A percentile compares a stretch with the other conserved stretches of the same genome.
Evolutionary conservation across 1,284 basidiomycete genomes (phyloP).

Genomic region (Cryptococcus sp.): DNA sequence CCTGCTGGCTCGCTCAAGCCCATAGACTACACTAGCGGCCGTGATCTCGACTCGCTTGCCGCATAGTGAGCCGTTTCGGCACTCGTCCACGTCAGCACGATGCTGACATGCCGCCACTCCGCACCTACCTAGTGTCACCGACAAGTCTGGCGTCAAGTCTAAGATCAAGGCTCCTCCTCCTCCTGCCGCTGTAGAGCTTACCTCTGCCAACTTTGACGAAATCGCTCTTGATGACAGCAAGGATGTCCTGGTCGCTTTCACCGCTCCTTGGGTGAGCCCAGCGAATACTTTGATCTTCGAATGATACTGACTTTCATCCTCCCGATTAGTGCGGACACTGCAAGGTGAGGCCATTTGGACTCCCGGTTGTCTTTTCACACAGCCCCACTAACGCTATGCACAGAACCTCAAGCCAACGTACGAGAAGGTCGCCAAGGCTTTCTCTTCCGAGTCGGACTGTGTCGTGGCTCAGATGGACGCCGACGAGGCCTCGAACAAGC

Average conservation of each 20-base stretch:
- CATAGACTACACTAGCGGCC: conserved; percentile 72
- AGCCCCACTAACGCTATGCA: not conserved
- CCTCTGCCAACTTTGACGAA: conserved; percentile 71
- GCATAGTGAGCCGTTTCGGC: conserved; percentile 63
- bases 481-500: conserved; percentile 77
- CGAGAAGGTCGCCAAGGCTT: conserved; percentile 78
- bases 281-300: not conserved
- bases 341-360: conserved; percentile 27
- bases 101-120: not conserved
- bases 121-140: conserved; percentile 61
- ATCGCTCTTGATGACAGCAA: conserved; percentile 73
- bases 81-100: not conserved
- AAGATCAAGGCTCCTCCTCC: conserved; percentile 82
- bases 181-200: conserved; percentile 69
- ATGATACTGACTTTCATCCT: not conserved
- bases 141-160: conserved; percentile 77
- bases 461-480: conserved; percentile 89
- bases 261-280: conserved; percentile 60
- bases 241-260: conserved; percentile 88
- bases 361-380: not conserved
- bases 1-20: conserved; percentile 63
- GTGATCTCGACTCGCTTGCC: conserved; percentile 76
- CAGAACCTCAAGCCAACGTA: conserved; percentile 82
- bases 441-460: conserved; percentile 75
- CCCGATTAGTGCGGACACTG: conserved; percentile 61